These are phyloP conservation scores for Phaeodactylum tricornutum DNA, from an alignment of 108 stramenopile genomes.

Conservation along the genomic window DNA sequence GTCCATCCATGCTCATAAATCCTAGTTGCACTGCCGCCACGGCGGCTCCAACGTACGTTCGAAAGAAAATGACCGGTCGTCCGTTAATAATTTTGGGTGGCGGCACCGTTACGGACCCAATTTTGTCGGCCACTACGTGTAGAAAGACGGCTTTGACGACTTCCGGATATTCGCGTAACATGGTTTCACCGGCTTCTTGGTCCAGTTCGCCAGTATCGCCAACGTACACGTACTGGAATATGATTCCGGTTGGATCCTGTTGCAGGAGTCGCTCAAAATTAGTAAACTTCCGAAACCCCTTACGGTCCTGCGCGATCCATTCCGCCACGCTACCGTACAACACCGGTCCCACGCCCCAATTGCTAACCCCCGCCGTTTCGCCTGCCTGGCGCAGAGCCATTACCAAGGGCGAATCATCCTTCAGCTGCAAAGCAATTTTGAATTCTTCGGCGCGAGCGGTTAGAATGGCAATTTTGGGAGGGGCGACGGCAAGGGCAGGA, in stretches of 20 bases:
- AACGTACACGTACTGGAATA: conserved; percentile 83
- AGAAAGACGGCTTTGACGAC: conserved; percentile 86
- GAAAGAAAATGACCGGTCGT: conserved; percentile 81
- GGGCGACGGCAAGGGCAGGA: conserved; percentile 11
- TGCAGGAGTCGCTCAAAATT: conserved; percentile 82
- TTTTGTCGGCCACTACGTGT: conserved; percentile 64
- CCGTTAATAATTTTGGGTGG: conserved; percentile 77
- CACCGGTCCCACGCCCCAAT: conserved; percentile 91
- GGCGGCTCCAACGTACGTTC: conserved; percentile 92
- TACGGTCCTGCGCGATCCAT: conserved; percentile 85
- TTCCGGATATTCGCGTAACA: conserved; percentile 85
- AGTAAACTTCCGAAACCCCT: conserved; percentile 80
- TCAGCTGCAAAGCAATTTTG: conserved; percentile 88
- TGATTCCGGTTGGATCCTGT: conserved; percentile 76
- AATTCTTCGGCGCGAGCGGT: conserved; percentile 93
- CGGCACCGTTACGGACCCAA: conserved; percentile 35
- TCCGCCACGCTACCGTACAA: conserved; percentile 92
- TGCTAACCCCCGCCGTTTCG: conserved; percentile 42
- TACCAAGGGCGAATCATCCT: conserved; percentile 67
- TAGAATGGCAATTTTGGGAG: conserved; percentile 88
- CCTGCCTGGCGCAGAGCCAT: conserved; percentile 65
- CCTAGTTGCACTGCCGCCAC: conserved; percentile 66
- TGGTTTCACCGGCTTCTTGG: conserved; percentile 84
- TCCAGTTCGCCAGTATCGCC: conserved; percentile 94
- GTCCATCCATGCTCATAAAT: conserved; percentile 66